Percentiles rank a stretch among this genome's conserved stretches.
phyloP scores from a whole-genome alignment of 2,329 filamentous ascomycete genomes.

The Aspergillus pseudonomiae region DNA sequence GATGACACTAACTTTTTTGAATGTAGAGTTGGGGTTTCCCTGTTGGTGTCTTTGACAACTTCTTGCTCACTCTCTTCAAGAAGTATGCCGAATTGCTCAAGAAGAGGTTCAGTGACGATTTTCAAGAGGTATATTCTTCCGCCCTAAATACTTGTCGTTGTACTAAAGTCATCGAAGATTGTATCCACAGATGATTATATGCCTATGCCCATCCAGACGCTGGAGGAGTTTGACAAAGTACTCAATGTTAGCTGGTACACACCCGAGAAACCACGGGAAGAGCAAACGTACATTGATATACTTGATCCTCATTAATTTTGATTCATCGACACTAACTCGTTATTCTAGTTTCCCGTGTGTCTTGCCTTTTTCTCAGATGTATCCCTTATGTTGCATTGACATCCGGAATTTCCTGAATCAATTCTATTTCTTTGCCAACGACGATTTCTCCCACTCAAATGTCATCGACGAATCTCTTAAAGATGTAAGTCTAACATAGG shows the following conservation, averaged over 20 bases:
- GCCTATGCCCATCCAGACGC: constrained; percentile 94
- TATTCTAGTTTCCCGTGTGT: constrained; percentile 78
- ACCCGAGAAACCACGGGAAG: constrained; percentile 74
- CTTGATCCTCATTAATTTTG: neutral
- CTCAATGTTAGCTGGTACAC: constrained; percentile 95
- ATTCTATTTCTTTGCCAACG: constrained; percentile 96
- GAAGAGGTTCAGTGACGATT: constrained; percentile 89
- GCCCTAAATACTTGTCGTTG: neutral
- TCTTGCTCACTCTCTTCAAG: constrained; percentile 86
- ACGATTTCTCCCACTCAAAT: constrained; percentile 88
- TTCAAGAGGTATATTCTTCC: constrained; percentile 71
- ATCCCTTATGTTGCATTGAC: constrained; percentile 95
- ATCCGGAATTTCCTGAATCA: constrained; percentile 97
- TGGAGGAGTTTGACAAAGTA: constrained; percentile 93
- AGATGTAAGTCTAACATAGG: constrained; percentile 56
- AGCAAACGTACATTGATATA: constrained; percentile 66
- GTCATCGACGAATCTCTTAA: constrained; percentile 90
- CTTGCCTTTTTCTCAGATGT: constrained; percentile 99
- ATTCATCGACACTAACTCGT: constrained; percentile 5
- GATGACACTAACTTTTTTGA: constrained; percentile 8
- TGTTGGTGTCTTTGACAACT: constrained; percentile 76
- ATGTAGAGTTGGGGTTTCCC: constrained; percentile 83
- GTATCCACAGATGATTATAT: constrained; percentile 97
- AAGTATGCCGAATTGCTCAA: constrained; percentile 94
- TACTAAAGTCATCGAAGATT: constrained; percentile 48